phyloP scores from a whole-genome alignment of 2,329 filamentous ascomycete species.

The Sporothrix humicola region DNA sequence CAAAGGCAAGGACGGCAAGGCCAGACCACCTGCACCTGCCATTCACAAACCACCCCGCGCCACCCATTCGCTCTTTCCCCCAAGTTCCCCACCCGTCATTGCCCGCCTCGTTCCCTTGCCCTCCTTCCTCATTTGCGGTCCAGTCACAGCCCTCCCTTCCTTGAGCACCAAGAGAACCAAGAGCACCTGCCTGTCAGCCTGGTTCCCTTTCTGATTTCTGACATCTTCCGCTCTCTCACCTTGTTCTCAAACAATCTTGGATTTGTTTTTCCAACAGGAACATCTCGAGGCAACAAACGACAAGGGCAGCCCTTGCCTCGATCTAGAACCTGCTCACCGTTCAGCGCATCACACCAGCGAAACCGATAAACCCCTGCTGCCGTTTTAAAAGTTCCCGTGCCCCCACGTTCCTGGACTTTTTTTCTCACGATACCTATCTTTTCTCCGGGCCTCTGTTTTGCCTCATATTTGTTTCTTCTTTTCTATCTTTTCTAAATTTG shows the following conservation, averaged over 20 bases:
- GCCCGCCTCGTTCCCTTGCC: not conserved
- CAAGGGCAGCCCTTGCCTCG: not conserved
- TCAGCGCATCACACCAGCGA: not conserved
- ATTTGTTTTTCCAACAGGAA: not conserved
- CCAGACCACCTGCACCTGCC: too few species aligned
- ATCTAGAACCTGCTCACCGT: too few species aligned
- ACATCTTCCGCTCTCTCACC: not conserved
- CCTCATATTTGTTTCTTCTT: not conserved
- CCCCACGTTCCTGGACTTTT: not conserved
- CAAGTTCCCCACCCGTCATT: not conserved
- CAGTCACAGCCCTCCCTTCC: not conserved
- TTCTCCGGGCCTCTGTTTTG: too few species aligned
- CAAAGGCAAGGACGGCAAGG: not conserved
- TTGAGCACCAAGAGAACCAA: not conserved
- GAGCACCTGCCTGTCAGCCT: not conserved
- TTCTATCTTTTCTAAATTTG: not conserved
- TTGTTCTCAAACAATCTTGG: not conserved
- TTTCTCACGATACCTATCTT: not conserved
- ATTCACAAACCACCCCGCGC: not conserved
- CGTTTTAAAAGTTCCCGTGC: not conserved
- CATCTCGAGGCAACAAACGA: not conserved
- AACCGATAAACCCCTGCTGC: not conserved
- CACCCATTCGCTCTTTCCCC: not conserved
- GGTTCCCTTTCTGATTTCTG: constrained; percentile 3
- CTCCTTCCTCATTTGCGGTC: constrained; percentile 26